Base-by-base conservation (phyloP, 2,329 filamentous ascomycete genomes). In the Albophoma yamanashiensis region DNA sequence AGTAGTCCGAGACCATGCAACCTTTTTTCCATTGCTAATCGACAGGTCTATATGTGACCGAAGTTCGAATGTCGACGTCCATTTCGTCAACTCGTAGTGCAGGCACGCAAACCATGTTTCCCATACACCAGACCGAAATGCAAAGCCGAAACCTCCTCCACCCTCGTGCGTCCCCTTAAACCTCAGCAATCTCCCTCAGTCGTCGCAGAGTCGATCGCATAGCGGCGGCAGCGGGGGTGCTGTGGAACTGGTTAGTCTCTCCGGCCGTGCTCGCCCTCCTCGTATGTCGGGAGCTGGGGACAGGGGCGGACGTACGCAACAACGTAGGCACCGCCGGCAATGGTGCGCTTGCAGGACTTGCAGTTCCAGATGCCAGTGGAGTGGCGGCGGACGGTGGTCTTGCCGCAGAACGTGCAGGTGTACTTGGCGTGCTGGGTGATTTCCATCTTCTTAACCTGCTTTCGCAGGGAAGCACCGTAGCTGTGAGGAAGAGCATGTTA, bases 381-480 rank as follows among this genome's bases (percentile, higher is more conserved):
- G 76, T 91, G 84, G 75, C 93, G 88, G 84, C 92, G 92, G 76
- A 96, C 92, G 72, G 88, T 89, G 77, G 87, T 88, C 89, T 97
- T 97, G 76, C 93, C 93, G 86, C 92, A 96, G 89, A 97, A 99
- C 69, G 92, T 93, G 88, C 93, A 97, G 76, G 88, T 87, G 76
- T 97, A 97, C 79, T 89, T 89, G 82, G 92, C 91, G 85, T 99
- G 94, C 82, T 97, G 94, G 74, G 91, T 90, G 79, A 97, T 90
- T 89, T 97, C 94, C 89, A 97, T 96, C 90, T 97, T 97, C 91
- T 97, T 97, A 76, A 78, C 76, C 73, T 78, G 92, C 87, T 97
- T 97, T 82, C 92, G 91, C 81, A 97, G 91, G 75, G 94, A 97
- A 78, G 94, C 93, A 92, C 93, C 94, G 82, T 96, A 96, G 86